These are phyloP conservation scores for Paraglomus occultum DNA, from an alignment of 192 early-diverging fungal genomes.

Conservation along the genomic window DNA sequence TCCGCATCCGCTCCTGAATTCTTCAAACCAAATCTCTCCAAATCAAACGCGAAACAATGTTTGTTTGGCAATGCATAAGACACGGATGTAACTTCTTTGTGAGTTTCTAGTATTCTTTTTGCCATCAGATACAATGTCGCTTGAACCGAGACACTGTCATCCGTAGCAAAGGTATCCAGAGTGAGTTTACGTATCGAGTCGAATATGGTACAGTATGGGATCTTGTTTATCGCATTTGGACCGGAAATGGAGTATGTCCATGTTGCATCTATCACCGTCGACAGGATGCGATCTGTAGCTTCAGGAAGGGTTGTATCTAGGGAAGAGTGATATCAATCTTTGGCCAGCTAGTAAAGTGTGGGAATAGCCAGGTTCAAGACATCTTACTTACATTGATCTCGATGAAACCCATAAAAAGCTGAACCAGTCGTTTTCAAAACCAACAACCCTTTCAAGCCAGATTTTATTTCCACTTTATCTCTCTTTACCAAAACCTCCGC, in stretches of 20 bases:
- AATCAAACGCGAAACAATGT: conserved; percentile 72
- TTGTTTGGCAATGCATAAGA: conserved; percentile 76
- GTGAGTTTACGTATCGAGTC: conserved; percentile 62
- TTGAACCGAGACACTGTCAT: conserved; percentile 77
- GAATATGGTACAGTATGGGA: conserved; percentile 57
- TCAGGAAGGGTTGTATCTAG: conserved; percentile 65
- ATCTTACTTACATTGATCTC: conserved; percentile 50
- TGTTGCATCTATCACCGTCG: conserved; percentile 67
- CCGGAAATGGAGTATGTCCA: conserved; percentile 54
- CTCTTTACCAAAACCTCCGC: conserved; percentile 53
- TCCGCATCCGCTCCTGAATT: conserved; percentile 65
- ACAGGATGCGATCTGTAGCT: conserved; percentile 75
- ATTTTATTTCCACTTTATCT: conserved; percentile 48
- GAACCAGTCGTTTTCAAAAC: conserved; percentile 85
- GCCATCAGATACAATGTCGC: conserved; percentile 80
- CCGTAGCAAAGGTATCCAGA: conserved; percentile 71
- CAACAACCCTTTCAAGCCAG: conserved; percentile 68
- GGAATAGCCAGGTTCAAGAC: not conserved
- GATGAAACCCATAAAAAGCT: conserved; percentile 69
- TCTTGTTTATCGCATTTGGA: conserved; percentile 29
- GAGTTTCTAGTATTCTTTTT: conserved; percentile 56
- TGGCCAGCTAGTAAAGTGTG: not conserved
- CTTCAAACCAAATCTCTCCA: conserved; percentile 68
- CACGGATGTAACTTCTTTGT: conserved; percentile 55
- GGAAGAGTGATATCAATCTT: not conserved